Evolutionary conservation across 441 rosid genomes (phyloP).

Genomic region (Arabidopsis lyrata): DNA sequence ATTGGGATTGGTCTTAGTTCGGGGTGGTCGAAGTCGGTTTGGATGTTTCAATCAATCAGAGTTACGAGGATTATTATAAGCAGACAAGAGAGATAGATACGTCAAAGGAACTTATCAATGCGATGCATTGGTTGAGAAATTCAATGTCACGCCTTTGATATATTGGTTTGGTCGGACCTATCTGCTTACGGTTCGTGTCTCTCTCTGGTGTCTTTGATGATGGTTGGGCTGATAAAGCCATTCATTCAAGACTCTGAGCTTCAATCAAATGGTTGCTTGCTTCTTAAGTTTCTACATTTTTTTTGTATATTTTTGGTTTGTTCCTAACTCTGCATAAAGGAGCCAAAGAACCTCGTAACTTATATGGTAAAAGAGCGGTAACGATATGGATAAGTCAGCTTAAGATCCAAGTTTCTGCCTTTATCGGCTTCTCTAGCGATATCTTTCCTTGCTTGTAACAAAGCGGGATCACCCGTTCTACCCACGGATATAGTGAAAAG

Average conservation of each 20-base stretch:
- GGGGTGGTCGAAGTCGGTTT: too few relatives aligned
- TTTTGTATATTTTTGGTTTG: too few relatives aligned
- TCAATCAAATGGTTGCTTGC: constrained; percentile 7
- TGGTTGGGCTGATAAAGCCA: constrained; percentile 67
- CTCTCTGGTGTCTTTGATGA: constrained; percentile 52
- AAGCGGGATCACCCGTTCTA: constrained; percentile 66
- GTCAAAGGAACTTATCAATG: constrained; percentile 53
- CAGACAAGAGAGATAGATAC: too few relatives aligned
- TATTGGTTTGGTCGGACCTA: constrained; percentile 57
- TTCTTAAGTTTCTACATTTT: too few relatives aligned
- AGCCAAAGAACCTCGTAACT: constrained; percentile 55
- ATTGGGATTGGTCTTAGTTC: too few relatives aligned
- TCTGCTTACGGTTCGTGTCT: constrained; percentile 65
- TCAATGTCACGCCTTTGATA: constrained; percentile 60
- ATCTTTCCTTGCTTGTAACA: constrained; percentile 74
- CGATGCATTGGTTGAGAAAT: constrained; percentile 62
- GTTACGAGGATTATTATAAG: too few relatives aligned
- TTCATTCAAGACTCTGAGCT: constrained; percentile 59
- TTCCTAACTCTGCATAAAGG: background rate
- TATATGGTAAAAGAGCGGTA: constrained; percentile 63
- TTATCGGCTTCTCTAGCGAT: constrained; percentile 64
- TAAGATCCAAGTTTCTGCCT: constrained; percentile 54
- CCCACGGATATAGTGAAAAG: constrained; percentile 73
- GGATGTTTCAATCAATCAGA: too few relatives aligned
- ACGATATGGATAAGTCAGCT: constrained; percentile 64